Base-by-base conservation (phyloP, 2,329 filamentous ascomycete genomes). In the Tolypocladium ovalisporum region DNA sequence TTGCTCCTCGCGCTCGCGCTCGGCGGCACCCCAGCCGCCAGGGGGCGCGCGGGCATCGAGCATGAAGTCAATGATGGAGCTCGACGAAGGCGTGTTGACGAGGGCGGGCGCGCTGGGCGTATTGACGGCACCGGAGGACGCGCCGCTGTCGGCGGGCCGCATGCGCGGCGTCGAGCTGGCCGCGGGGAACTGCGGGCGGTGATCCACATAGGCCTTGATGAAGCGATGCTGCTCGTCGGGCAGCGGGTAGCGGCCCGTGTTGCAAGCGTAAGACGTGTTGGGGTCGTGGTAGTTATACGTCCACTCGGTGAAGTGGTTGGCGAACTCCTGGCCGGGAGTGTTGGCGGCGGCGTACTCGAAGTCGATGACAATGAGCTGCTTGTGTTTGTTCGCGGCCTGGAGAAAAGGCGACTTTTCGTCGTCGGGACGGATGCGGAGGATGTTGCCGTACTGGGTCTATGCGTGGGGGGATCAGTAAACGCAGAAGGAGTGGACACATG, bases 221-320 rank as follows among this genome's bases (percentile, higher is more conserved):
- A 97, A 97, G 39, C 88, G 87, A 60, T 82, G 81, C 68, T 97
- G 94, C 70, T 97, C 87, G 57, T 92, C 88, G 0, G 79, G 73
- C 0, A 79, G 90, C 0, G 94, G 94, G 71, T 96, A 99, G 56
- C 75, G 72, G 56, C 76, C 74, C 6, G 81, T 81, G 65, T 87
- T 84, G 77, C 89, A 93, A 32, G 78, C 82, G 75, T 83, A 84
- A 0, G 90, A 77, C 36, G 73, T 74, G 34, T 77, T 75, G 3
- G 83, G 72, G 68, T 94, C 86, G 69, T 97, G 92, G 73, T 99
- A 99, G 73, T 99, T 93, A 78, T 97, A 97, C 65, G 90, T 89
- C 94, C 94, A 99, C 73, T 99, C 94, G 1, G 90, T 89, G 73
- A 99, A 99, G 73, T 99, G 94, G 70, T 99, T 99, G 58, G 91